Percentiles rank a stretch among this genome's conserved stretches.
phyloP scores from a whole-genome alignment of 805 yeast species.

The Kuraishia ogatae region DNA sequence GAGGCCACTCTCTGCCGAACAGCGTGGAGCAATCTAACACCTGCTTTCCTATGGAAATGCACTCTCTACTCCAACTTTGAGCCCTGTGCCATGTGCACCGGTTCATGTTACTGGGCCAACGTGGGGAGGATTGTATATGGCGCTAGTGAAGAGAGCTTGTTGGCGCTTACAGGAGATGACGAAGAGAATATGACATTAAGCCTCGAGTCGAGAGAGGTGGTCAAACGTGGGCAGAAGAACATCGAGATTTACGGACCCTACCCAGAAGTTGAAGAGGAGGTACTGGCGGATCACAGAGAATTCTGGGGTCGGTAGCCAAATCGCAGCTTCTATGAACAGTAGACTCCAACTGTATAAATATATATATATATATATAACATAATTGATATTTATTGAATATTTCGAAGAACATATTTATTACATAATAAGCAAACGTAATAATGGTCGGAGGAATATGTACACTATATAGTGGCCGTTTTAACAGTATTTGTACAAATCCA shows the following conservation, averaged over 20 bases:
- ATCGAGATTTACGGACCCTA: constrained; percentile 19
- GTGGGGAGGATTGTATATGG: constrained; percentile 20
- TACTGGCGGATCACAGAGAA: constrained; percentile 14
- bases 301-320: constrained; percentile 15
- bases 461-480: not conserved
- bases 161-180: constrained; percentile 16
- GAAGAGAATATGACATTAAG: constrained; percentile 19
- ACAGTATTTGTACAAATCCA: not conserved
- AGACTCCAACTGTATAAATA: no score
- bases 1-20: constrained; percentile 16
- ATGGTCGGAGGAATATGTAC: not conserved
- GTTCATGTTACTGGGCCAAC: constrained; percentile 20
- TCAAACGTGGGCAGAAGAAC: constrained; percentile 17
- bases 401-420: not conserved
- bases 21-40: constrained; percentile 12
- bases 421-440: not conserved
- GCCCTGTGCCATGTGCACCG: constrained; percentile 23
- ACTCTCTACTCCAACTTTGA: constrained; percentile 21
- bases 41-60: constrained; percentile 18
- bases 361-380: not conserved
- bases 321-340: no score
- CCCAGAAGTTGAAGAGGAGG: constrained; percentile 12
- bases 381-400: not conserved
- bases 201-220: constrained; percentile 13
- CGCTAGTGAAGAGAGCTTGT: constrained; percentile 10